Percentiles rank a stretch among this genome's conserved stretches.
Conservation (phyloP, 2,329 filamentous ascomycete genomes). For the Pestalotiopsis sp. region DNA sequence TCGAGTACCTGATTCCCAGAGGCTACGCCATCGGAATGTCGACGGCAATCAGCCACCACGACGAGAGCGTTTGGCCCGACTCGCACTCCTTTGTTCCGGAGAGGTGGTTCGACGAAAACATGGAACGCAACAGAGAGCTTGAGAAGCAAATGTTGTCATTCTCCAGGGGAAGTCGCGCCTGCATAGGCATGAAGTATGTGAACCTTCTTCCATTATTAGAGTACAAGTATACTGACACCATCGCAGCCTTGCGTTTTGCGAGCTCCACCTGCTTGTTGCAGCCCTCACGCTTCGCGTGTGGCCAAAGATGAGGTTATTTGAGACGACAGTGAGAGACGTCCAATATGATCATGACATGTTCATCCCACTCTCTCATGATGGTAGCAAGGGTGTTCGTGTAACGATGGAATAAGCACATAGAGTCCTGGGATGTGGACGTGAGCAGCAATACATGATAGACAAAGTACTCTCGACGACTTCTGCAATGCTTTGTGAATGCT, state of each 20-base stretch:
- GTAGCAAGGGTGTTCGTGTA: slow-evolving; percentile 18
- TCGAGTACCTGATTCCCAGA: slow-evolving; percentile 33
- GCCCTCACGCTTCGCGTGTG: slow-evolving; percentile 28
- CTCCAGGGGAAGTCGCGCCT: slow-evolving; percentile 40
- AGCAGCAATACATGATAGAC: too few relatives aligned
- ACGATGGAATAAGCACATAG: slow-evolving; percentile 11
- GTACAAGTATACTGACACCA: background rate
- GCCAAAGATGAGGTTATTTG: slow-evolving; percentile 22
- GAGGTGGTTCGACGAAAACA: slow-evolving; percentile 37
- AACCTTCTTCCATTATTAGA: background rate
- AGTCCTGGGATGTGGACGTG: background rate
- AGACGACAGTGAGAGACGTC: slow-evolving; percentile 26
- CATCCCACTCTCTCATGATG: slow-evolving; percentile 12
- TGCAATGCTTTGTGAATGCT: background rate
- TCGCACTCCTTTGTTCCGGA: slow-evolving; percentile 39
- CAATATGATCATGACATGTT: slow-evolving; percentile 20
- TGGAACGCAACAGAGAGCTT: slow-evolving; percentile 28
- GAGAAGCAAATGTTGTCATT: slow-evolving; percentile 42
- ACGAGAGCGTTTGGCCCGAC: slow-evolving; percentile 37
- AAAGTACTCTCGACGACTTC: background rate
- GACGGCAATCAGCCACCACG: slow-evolving; percentile 36
- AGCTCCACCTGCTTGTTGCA: slow-evolving; percentile 26
- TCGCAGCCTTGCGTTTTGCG: slow-evolving; percentile 28
- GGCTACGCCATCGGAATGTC: slow-evolving; percentile 41
- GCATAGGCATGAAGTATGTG: slow-evolving; percentile 39